These are phyloP conservation scores for Mycena indigotica DNA, from an alignment of 768 basidiomycete species.

Conservation along the genomic window DNA sequence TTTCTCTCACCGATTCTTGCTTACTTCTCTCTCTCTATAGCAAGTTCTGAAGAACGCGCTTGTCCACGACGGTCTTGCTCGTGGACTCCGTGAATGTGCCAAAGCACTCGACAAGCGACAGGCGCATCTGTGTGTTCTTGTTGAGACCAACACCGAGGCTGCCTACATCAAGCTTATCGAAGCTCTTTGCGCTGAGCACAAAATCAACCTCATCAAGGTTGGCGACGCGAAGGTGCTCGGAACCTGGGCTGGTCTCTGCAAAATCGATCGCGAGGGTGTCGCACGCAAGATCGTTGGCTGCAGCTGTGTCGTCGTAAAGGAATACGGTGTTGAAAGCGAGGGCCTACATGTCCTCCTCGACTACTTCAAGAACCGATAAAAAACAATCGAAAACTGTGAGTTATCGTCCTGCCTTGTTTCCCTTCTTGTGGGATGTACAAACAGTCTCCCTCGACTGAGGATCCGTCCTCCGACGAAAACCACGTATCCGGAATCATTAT, in stretches of 20 bases:
- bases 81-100: conserved; percentile 95
- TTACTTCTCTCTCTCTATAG: conserved; percentile 41
- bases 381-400: no score
- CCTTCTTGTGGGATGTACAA: conserved; percentile 65
- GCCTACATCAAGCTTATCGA: conserved; percentile 99
- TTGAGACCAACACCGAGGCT: conserved; percentile 98
- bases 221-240: conserved; percentile 98
- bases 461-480: conserved; percentile 65
- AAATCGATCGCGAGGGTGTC: conserved; percentile 99
- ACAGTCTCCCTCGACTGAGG: conserved; percentile 94
- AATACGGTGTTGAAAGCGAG: conserved; percentile 94
- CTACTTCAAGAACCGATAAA: conserved; percentile 96
- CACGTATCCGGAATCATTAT: conserved; percentile 91
- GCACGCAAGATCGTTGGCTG: conserved; percentile 94
- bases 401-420: conserved; percentile 27
- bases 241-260: conserved; percentile 98
- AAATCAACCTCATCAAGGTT: conserved; percentile 99
- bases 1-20: background rate
- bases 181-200: conserved; percentile 98
- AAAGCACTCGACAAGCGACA: conserved; percentile 99
- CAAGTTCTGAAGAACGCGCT: conserved; percentile 99
- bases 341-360: conserved; percentile 92
- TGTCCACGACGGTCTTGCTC: conserved; percentile 96
- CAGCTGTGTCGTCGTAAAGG: conserved; percentile 96
- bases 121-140: conserved; percentile 97